Conservation (phyloP, 164 flowering plant species). For the Umbilicus rupestris region DNA sequence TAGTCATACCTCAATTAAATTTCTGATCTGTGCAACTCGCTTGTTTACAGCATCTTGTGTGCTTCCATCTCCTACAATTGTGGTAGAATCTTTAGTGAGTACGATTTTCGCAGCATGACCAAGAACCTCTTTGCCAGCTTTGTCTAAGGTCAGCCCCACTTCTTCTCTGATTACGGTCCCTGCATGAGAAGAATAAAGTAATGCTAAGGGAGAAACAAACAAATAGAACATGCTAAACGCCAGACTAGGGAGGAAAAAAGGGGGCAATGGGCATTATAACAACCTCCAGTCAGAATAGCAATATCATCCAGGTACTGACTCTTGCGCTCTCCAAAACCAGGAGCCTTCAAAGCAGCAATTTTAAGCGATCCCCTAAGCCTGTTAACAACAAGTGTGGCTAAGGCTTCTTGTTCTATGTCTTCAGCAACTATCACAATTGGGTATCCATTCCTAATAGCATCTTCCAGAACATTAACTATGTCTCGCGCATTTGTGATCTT, state of each 20-base stretch:
- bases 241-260: neutral
- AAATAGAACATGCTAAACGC: neutral
- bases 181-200: slow-evolving; percentile 16
- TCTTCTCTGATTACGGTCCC: slow-evolving; percentile 94
- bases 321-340: slow-evolving; percentile 98
- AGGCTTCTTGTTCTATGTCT: slow-evolving; percentile 95
- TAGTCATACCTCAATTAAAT: slow-evolving; percentile 61
- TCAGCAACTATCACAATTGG: slow-evolving; percentile 87
- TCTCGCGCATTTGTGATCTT: slow-evolving; percentile 95
- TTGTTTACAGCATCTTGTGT: slow-evolving; percentile 83
- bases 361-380: slow-evolving; percentile 85
- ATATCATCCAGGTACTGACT: slow-evolving; percentile 95
- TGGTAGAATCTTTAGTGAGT: slow-evolving; percentile 79
- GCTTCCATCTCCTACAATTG: slow-evolving; percentile 97
- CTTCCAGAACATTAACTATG: slow-evolving; percentile 71
- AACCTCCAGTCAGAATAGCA: slow-evolving; percentile 90
- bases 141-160: slow-evolving; percentile 83
- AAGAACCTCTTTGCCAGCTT: slow-evolving; percentile 74
- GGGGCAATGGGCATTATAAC: neutral
- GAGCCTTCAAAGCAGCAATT: slow-evolving; percentile 96
- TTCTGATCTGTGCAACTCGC: slow-evolving; percentile 79
- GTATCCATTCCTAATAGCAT: slow-evolving; percentile 73
- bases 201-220: neutral
- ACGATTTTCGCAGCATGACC: slow-evolving; percentile 97
- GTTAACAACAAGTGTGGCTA: slow-evolving; percentile 98